A percentile compares a stretch with the other conserved stretches of the same genome.
Evolutionary conservation across 768 basidiomycete species (phyloP).

Genomic region (Collybia sp.): DNA sequence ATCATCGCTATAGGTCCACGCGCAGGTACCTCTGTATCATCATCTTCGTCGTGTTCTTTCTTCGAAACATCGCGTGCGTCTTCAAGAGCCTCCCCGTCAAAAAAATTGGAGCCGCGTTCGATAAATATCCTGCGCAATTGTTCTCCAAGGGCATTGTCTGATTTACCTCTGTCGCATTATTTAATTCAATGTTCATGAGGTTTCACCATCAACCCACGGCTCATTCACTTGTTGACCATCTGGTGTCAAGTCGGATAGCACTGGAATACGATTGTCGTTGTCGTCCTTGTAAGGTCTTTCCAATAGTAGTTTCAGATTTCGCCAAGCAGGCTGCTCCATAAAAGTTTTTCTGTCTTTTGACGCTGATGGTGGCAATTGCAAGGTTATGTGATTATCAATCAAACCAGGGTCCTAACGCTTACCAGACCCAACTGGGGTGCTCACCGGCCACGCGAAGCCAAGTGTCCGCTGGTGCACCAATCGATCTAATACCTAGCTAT

Average conservation of each 20-base stretch:
- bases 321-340: conserved; percentile 41
- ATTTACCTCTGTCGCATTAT: conserved; percentile 43
- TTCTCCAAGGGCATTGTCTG: conserved; percentile 55
- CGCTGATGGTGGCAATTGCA: background rate
- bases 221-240: conserved; percentile 70
- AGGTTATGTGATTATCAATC: background rate
- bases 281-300: conserved; percentile 84
- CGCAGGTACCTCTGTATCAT: conserved; percentile 12
- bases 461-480: background rate
- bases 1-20: conserved; percentile 36
- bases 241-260: conserved; percentile 62
- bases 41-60: background rate
- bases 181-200: too few species aligned
- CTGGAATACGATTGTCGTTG: conserved; percentile 54
- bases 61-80: conserved; percentile 1
- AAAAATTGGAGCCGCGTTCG: conserved; percentile 75
- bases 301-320: conserved; percentile 59
- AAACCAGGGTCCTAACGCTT: background rate
- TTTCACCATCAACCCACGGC: conserved; percentile 43
- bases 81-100: conserved; percentile 34
- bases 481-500: conserved; percentile 13
- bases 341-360: background rate
- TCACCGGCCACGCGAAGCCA: background rate
- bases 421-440: background rate
- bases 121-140: conserved; percentile 65